Base-by-base conservation (phyloP, 768 basidiomycete species). In the Hygrocybe coccinea region DNA sequence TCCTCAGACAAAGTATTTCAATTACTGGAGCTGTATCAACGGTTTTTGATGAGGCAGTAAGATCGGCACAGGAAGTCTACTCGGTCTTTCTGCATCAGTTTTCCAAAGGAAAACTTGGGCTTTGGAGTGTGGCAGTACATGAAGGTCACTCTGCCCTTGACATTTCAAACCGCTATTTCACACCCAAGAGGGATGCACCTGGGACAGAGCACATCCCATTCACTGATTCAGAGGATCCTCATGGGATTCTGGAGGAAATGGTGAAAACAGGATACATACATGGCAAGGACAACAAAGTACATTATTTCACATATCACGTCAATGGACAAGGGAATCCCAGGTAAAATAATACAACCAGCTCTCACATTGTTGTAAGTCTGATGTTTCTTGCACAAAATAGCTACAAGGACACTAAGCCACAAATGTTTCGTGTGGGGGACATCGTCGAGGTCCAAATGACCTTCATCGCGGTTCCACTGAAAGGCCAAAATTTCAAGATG, bases 391-490 rank as follows among this genome's bases (percentile, higher is more conserved):
- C n/a, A n/a, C n/a, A n/a, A 38, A 9, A n/a, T 38, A 25, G 7
- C 9, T 39, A 3, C 36, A 17, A 12, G 9, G 36, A 21, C 22
- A 33, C 38, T 11, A 37, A 15, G 14, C 55, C 44, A n/a, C 55
- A 59, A 9, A 21, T 43, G 2, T 61, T 59, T 38, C 41, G 60
- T 9, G 50, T 61, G 17, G 58, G 60, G 7, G 54, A 61, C 38
- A 56, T 61, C 15, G 51, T 61, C 7, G 58, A 61, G 39, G 25
- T 44, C 21, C 58, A 59, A 33, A 45, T 59, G 5, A 54, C 57
- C 2, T 55, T 60, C 34, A 45, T 58, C 6, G 52, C 52, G 7
- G 38, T 61, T 21, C 60, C 55, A 1, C 57, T 61, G 22, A 58
- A 50, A 25, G 60, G 57, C 7, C 39, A 52, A 2, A 39, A 51